phyloP scores from a whole-genome alignment of 2,329 filamentous ascomycete species.

The Ophiostoma angusticollis region DNA sequence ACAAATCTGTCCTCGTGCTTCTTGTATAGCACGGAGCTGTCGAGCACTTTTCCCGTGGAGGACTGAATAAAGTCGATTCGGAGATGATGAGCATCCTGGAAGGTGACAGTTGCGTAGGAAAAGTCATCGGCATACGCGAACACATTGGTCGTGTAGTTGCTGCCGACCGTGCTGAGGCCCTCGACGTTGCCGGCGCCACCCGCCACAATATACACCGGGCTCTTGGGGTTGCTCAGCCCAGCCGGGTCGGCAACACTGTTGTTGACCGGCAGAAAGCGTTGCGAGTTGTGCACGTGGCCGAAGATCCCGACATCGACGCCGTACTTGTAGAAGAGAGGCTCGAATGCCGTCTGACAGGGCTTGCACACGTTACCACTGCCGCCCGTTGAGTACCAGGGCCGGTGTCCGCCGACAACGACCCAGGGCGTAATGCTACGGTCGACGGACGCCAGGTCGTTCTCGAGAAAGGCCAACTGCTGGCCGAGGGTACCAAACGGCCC shows the following conservation, averaged over 20 bases:
- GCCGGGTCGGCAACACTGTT: slow-evolving; percentile 24
- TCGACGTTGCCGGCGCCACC: slow-evolving; percentile 46
- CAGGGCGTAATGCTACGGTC: slow-evolving; percentile 43
- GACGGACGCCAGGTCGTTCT: slow-evolving; percentile 41
- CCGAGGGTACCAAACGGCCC: slow-evolving; percentile 35
- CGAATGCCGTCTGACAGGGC: slow-evolving; percentile 39
- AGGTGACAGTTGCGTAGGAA: slow-evolving; percentile 35
- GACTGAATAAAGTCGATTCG: slow-evolving; percentile 38
- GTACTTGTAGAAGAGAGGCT: slow-evolving; percentile 39
- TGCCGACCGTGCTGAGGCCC: slow-evolving; percentile 31
- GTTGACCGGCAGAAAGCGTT: slow-evolving; percentile 34
- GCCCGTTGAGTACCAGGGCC: slow-evolving; percentile 34
- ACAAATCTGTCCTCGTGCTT: slow-evolving; percentile 33
- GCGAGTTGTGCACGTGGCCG: slow-evolving; percentile 46
- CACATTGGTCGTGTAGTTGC: slow-evolving; percentile 28
- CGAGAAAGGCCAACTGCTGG: slow-evolving; percentile 42
- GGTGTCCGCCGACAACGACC: slow-evolving; percentile 32
- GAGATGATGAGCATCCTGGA: slow-evolving; percentile 32
- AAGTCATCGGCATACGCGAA: slow-evolving; percentile 41
- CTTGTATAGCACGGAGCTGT: slow-evolving; percentile 36
- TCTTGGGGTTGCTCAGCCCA: slow-evolving; percentile 25
- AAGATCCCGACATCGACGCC: slow-evolving; percentile 44
- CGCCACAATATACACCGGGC: slow-evolving; percentile 42
- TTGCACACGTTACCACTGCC: slow-evolving; percentile 22
- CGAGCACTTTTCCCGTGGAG: slow-evolving; percentile 33